Percentiles rank a stretch among this genome's conserved stretches.
Conservation (phyloP, 139 green algal species). For the Ettlia oleoabundans region DNA sequence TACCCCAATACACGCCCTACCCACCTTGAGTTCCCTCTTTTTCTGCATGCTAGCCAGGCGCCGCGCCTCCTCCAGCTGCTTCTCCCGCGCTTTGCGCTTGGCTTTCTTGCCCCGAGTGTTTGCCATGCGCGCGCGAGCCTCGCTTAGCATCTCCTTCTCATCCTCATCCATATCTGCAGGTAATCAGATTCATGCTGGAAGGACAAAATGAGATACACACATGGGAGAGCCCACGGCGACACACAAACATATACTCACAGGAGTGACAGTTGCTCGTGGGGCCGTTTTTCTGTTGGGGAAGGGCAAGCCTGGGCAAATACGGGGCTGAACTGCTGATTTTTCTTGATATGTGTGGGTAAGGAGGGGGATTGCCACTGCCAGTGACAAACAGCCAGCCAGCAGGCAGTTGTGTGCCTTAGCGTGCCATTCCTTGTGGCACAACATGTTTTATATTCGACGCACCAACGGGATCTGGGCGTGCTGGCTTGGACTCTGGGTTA, state of each 20-base stretch:
- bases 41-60: conserved; percentile 96
- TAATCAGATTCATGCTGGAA: too few relatives aligned
- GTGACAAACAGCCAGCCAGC: neutral
- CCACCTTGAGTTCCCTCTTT: conserved; percentile 86
- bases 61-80: conserved; percentile 97
- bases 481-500: conserved; percentile 96
- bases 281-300: too few relatives aligned
- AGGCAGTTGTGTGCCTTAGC: too few relatives aligned
- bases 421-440: too few relatives aligned
- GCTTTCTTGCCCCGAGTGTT: conserved; percentile 99
- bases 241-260: too few relatives aligned
- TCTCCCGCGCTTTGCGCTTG: conserved; percentile 98
- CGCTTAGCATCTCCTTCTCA: conserved; percentile 99
- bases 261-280: too few relatives aligned
- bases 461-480: conserved; percentile 53
- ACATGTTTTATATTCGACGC: too few relatives aligned
- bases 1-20: neutral
- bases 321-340: too few relatives aligned
- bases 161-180: conserved; percentile 99
- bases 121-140: conserved; percentile 94
- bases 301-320: too few relatives aligned
- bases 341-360: conserved; percentile 68
- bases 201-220: too few relatives aligned
- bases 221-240: too few relatives aligned
- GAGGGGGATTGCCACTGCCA: neutral